These are phyloP conservation scores for Tetradesmus lagerheimii DNA, from an alignment of 139 green algal genomes.

Conservation along the genomic window DNA sequence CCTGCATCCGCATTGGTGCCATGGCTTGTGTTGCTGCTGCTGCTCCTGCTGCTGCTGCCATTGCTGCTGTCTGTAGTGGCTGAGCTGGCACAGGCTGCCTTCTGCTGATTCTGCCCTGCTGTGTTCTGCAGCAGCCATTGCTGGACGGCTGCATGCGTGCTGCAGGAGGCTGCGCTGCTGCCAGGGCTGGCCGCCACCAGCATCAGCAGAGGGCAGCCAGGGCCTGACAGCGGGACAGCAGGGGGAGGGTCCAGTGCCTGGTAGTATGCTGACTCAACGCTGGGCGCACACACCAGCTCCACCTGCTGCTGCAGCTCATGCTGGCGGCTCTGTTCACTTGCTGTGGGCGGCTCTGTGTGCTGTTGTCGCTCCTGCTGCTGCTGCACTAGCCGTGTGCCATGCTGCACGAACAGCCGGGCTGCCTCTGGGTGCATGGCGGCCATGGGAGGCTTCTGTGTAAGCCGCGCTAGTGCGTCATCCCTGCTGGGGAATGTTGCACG, in stretches of 20 bases:
- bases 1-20: not conserved
- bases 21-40: not conserved
- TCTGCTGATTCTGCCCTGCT: not conserved
- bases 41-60: not conserved
- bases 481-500: not conserved
- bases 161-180: not conserved
- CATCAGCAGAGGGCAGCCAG: conserved; percentile 18
- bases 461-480: not conserved
- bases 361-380: not conserved
- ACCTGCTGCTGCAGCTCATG: not conserved
- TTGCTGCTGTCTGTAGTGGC: not conserved
- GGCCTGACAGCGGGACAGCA: not conserved
- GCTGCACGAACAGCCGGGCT: not conserved
- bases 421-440: conserved; percentile 15
- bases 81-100: not conserved
- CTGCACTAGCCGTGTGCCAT: not conserved
- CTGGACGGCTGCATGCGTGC: not conserved
- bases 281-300: conserved; percentile 14
- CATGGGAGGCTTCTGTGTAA: not conserved
- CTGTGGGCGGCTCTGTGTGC: not conserved
- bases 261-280: conserved; percentile 17
- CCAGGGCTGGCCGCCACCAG: not conserved
- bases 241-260: conserved; percentile 13
- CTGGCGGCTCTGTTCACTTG: not conserved
- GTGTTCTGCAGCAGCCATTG: conserved; percentile 13